Base-by-base conservation (phyloP, 2,329 filamentous ascomycete genomes). In the Xylariaceae sp. region DNA sequence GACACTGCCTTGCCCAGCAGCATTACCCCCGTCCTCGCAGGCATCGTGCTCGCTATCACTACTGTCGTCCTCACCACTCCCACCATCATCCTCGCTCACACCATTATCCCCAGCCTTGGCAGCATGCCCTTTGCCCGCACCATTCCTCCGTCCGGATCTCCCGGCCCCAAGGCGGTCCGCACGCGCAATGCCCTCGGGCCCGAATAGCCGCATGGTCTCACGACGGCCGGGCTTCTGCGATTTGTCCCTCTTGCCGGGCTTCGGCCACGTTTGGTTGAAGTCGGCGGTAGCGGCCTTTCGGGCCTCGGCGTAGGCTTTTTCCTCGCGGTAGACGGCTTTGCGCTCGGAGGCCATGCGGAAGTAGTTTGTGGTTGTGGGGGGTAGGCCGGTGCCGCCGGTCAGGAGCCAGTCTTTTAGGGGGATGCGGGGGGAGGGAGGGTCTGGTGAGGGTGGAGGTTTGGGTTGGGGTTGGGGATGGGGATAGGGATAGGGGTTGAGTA, bases 221-320 rank as follows among this genome's bases (percentile, higher is more conserved):
- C 31, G 27, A 5, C 40, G 46, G 3, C 19, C n/a, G 19, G 32
- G 51, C 30, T 45, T 57, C 37, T 47, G 19, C 19, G 19, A 19
- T 19, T 19, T 19, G 19, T 19, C 50, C 41, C 37, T 51, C 51
- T 47, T 44, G 27, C 19, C 39, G 3, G 37, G 49, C 9, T 55
- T 51, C n/a, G 57, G 54, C 57, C 59, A 61, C 26, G 57, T 45
- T 29, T 42, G 8, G 30, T 62, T 54, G 52, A 60, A 61, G 11
- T 54, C 50, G 3, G 46, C 57, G 12, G 51, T 54, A 8, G 54
- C 57, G 26, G 45, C 53, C 32, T 54, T 44, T 4, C 50, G 43
- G 2, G 44, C 58, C 30, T 35, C 44, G 4, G 35, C 31, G 37
- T 53, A 40, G 8, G 47, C 53, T 6, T 46, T 8, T 27, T 26